These are phyloP conservation scores for Aegilops tauschii DNA, from an alignment of 176 grass and related monocot genomes.

Conservation along the genomic window DNA sequence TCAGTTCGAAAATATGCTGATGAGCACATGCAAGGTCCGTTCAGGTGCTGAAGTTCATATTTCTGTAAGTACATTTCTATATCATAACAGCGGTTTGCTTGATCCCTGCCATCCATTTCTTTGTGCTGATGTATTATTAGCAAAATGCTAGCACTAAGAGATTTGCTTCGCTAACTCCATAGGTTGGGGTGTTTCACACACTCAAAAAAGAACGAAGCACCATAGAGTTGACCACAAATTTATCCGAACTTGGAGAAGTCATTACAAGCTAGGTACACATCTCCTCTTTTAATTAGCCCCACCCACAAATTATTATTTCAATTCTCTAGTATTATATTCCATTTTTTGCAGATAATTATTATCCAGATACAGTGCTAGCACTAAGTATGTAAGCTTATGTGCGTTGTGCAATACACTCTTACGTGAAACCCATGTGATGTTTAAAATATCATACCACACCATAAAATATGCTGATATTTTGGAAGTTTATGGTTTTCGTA, in stretches of 20 bases:
- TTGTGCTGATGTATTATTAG: not conserved
- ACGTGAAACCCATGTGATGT: no score
- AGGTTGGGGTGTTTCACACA: not conserved
- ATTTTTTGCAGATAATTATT: no score
- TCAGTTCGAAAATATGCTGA: not conserved
- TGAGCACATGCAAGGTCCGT: not conserved
- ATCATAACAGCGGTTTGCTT: not conserved
- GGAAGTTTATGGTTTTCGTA: no score
- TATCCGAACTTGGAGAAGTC: not conserved
- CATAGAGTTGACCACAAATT: not conserved
- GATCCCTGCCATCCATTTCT: not conserved
- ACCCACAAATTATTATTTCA: not conserved
- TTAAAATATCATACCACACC: no score
- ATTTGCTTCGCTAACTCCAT: not conserved
- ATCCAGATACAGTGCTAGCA: no score
- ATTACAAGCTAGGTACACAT: not conserved
- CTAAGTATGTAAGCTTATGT: no score
- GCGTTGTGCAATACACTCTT: no score
- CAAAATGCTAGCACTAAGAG: not conserved
- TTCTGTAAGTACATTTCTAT: not conserved
- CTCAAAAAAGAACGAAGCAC: not conserved
- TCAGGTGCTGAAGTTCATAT: not conserved
- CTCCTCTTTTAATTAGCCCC: not conserved
- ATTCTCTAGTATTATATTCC: not conserved
- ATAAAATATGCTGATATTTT: no score